Base-by-base conservation (phyloP, 768 basidiomycete species). In the Russula sp. region DNA sequence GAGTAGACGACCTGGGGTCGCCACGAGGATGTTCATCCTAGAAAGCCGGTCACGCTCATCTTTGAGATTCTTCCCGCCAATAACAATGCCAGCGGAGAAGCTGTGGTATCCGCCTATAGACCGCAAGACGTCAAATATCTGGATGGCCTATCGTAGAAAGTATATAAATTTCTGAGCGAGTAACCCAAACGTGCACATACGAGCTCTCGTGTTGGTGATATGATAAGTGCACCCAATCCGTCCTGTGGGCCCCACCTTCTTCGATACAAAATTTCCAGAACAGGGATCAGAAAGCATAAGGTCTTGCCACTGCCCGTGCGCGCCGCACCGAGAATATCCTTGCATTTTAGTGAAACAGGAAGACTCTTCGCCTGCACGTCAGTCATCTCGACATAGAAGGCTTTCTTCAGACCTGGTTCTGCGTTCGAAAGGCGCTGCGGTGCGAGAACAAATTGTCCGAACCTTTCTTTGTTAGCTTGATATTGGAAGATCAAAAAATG, bases 11-110 rank as follows among this genome's bases (percentile, higher is more conserved):
- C 96, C 96, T 5, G 96, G 96, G 5, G 96, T 98, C 2, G 96
- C 96, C 18, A 99, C 92, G n/a, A 99, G 83, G 63, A 99, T 97
- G 71, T 99, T 99, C 94, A 98, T 98, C 48, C 92, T 82, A 11
- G 88, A 81, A 49, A 99, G 75, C 8, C 96, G 81, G 24, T 95
- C 94, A 42, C 85, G 80, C 74, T 99, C 96, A 66, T 96, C 94
- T 72, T 94, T 94, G 55, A 98, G 74, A 70, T 87, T 93, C 79
- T 98, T 99, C 51, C 96, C 96, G 7, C 96, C 96, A 49, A 99
- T 99, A 20, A 98, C 88, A 14, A 98, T 78, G 0, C 95, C 96
- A 0, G 96, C 96, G 7, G 93, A 96, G 75, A 98, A 96, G 20
- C 83, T 80, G 71, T 99, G 96, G 70, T 87, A 87, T 51, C 89